Evolutionary conservation across 805 yeast species (phyloP).

Genomic region (Lachancea thermotolerans): DNA sequence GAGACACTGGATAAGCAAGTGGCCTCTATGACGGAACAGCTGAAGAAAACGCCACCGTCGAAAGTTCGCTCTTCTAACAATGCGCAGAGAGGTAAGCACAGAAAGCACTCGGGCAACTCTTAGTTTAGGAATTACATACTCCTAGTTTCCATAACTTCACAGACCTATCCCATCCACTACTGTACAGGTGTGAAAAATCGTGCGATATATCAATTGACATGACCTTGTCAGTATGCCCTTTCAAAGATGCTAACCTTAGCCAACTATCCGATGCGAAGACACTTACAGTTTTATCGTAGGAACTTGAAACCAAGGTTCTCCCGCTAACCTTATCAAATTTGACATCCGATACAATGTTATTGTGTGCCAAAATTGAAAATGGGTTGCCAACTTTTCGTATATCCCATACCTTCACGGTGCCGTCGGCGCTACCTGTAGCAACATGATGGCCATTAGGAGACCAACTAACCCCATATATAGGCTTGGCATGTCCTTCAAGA

Average conservation of each 20-base stretch:
- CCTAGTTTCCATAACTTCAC: constrained; percentile 53
- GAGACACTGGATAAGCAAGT: constrained; percentile 14
- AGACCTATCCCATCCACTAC: constrained; percentile 82
- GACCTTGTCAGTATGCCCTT: constrained; percentile 60
- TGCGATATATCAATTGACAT: constrained; percentile 57
- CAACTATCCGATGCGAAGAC: constrained; percentile 67
- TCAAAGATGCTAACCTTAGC: constrained; percentile 46
- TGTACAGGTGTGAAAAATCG: constrained; percentile 40
- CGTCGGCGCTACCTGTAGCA: constrained; percentile 83
- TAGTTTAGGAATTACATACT: not conserved
- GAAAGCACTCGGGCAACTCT: not conserved
- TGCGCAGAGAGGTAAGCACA: constrained; percentile 8
- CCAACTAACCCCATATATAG: constrained; percentile 68
- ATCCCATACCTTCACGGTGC: constrained; percentile 81
- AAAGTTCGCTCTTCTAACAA: constrained; percentile 20
- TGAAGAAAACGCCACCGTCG: constrained; percentile 21
- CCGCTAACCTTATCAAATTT: constrained; percentile 43
- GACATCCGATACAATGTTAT: constrained; percentile 61
- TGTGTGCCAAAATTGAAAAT: constrained; percentile 65
- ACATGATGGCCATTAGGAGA: constrained; percentile 66
- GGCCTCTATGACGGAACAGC: constrained; percentile 12
- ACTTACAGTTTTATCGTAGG: constrained; percentile 66
- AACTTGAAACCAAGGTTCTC: constrained; percentile 47
- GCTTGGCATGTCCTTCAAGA: constrained; percentile 63
- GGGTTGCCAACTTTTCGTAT: constrained; percentile 42